Base-by-base conservation (phyloP, 2,329 filamentous ascomycete species). In the Fusarium citri region DNA sequence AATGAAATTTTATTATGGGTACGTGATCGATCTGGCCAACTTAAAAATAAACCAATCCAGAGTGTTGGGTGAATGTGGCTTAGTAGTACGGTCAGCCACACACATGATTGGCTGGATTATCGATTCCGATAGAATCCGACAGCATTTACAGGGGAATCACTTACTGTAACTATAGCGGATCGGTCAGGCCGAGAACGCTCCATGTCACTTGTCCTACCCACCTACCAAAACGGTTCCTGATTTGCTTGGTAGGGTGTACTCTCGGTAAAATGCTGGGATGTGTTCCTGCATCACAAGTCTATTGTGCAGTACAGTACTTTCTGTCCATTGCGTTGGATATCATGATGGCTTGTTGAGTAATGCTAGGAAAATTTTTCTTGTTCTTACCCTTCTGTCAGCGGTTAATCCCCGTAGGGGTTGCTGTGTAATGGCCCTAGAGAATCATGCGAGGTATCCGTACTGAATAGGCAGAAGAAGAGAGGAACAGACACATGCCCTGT, bases 181-280 rank as follows among this genome's bases (percentile, higher is more conserved):
- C 72, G 72, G 72, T 51, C 68, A 68, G 65, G 51, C 72, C 72
- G 72, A 74, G 57, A 59, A 54, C 42, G 47, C 57, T 37, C 34
- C 34, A 37, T 68, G 60, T 64, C 60, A 66, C 55, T 53, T 45
- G 60, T 46, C 68, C 64, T 71, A 59, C 64, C 56, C 68, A 28
- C 68, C 64, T 71, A 56, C 59, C 56, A 71, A 37, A 40, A 56
- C 43, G 37, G 43, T 67, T 58, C 31, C 37, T 54, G 58, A 31
- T 40, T 37, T 55, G 22, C 28, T 55, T 55, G 48, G 28, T 53
- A 54, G 59, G 50, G 51, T 56, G 23, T 34, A 45, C 25, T 49
- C 16, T 34, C 15, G 30, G 40, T 31, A 55, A 53, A 50, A 49
- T 66, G 51, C 65, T 57, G 57, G 57, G 57, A 57, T 59, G 47